These are phyloP conservation scores for Pythium myriotylum DNA, from an alignment of 352 stramenopile species.

Conservation along the genomic window DNA sequence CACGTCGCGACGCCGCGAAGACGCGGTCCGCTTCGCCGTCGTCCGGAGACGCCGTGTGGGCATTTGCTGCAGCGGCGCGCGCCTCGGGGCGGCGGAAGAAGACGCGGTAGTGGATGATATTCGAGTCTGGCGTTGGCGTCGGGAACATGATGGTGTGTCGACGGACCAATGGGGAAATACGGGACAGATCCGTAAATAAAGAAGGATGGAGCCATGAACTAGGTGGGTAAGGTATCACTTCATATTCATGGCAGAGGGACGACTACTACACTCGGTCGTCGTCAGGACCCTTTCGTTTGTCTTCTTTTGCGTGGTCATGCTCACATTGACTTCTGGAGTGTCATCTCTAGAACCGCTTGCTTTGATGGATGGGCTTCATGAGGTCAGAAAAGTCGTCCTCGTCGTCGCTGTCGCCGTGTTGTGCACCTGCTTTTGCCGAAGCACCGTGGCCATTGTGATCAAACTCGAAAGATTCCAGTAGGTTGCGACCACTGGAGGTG, in stretches of 20 bases:
- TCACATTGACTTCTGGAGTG: background rate
- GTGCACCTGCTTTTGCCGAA: background rate
- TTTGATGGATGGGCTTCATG: conserved; percentile 26
- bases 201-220: background rate
- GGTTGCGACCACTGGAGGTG: conserved; percentile 24
- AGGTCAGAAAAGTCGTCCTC: conserved; percentile 29
- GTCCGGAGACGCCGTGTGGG: background rate
- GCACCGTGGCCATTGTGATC: conserved; percentile 16
- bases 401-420: conserved; percentile 44
- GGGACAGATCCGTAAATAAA: conserved; percentile 12
- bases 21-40: background rate
- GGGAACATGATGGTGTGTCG: conserved; percentile 27
- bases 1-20: conserved; percentile 10
- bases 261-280: background rate
- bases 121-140: conserved; percentile 20
- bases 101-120: conserved; percentile 29
- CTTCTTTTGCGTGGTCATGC: background rate
- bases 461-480: conserved; percentile 38
- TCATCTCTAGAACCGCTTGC: conserved; percentile 26
- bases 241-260: background rate
- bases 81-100: conserved; percentile 20
- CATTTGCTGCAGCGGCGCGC: background rate
- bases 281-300: background rate
- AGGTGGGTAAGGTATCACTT: background rate
- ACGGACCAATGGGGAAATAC: conserved; percentile 1